Evolutionary conservation across 345 rosid genomes (phyloP), one percentile per base, ranked within the genome.

Genomic region (Iberis pinnata): DNA sequence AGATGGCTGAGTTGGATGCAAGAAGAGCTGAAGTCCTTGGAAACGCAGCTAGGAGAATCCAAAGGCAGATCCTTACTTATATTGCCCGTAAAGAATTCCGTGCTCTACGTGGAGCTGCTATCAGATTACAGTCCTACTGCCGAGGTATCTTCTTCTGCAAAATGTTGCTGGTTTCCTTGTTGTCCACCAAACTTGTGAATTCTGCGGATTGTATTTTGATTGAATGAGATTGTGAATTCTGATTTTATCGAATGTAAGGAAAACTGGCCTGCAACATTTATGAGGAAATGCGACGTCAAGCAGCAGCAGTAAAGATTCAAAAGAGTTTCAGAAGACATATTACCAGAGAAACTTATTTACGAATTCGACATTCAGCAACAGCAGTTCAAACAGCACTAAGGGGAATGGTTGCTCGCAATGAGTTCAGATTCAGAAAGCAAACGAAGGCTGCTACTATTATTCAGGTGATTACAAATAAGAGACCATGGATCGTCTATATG

Each of bases 271-370:
- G 95, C 78, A 81, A 85, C 69, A 70, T 78, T 67, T 92, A 70
- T 73, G 95, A 81, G 75, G 69, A 81, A 68, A 63, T 92, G 77
- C 74, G 88, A 44, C 76, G 78, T 68, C 84, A 85, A 74, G 97
- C 97, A 63, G 86, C 94, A 48, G 94, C 95, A 15, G 56, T 83
- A 72, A 92, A 75, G 74, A 83, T 92, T 63, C 94, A 92, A 69
- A 92, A 78, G 81, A 83, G 78, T 69, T 92, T 81, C 80, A 77
- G 79, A 59, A 69, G 69, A 63, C 76, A 73, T 62, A 78, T 60
- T 57, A 83, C 86, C 67, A 77, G 88, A 64, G 73, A 71, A 57
- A 75, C 88, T 59, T 92, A 88, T 63, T 20, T 70, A 43, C 48
- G 76, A 20, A 59, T 65, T 17, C 73, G 76, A 61, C 70, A 57